These are phyloP conservation scores for Russula brevipes DNA, from an alignment of 768 basidiomycete genomes.

Conservation along the genomic window DNA sequence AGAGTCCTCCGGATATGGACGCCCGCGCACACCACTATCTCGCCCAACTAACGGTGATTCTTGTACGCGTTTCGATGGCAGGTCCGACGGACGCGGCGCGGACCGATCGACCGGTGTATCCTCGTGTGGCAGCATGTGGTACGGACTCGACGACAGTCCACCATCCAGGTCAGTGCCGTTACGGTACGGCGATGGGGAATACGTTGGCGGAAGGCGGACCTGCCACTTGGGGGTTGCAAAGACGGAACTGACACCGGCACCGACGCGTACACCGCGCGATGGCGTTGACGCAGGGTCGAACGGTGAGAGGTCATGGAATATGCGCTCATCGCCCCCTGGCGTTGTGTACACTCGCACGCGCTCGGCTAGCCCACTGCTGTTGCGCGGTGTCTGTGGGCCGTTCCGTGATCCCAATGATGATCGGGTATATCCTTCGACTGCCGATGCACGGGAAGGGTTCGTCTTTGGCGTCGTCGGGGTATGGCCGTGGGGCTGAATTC, in stretches of 20 bases:
- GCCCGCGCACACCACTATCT: not conserved
- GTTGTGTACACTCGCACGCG: constrained; percentile 31
- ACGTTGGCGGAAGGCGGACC: constrained; percentile 2
- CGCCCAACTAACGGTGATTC: constrained; percentile 14
- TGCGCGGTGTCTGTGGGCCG: constrained; percentile 46
- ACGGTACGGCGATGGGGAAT: constrained; percentile 6
- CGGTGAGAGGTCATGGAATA: constrained; percentile 45
- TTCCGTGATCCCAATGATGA: constrained; percentile 43
- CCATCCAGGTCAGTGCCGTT: not conserved
- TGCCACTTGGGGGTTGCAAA: constrained; percentile 25
- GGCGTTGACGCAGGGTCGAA: constrained; percentile 81
- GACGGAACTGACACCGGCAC: constrained; percentile 12
- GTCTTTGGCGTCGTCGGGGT: constrained; percentile 45
- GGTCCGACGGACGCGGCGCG: not conserved
- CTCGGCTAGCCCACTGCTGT: constrained; percentile 44
- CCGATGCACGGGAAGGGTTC: constrained; percentile 10
- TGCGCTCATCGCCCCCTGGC: constrained; percentile 23
- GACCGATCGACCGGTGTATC: constrained; percentile 20
- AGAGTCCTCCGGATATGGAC: constrained; percentile 2
- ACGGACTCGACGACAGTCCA: not conserved
- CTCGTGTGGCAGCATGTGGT: constrained; percentile 4
- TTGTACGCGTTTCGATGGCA: constrained; percentile 11
- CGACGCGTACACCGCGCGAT: constrained; percentile 58
- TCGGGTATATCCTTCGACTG: constrained; percentile 30
- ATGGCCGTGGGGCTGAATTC: constrained; percentile 40